Conservation (phyloP, 257 asterid species). For the Ligustrum vulgare region DNA sequence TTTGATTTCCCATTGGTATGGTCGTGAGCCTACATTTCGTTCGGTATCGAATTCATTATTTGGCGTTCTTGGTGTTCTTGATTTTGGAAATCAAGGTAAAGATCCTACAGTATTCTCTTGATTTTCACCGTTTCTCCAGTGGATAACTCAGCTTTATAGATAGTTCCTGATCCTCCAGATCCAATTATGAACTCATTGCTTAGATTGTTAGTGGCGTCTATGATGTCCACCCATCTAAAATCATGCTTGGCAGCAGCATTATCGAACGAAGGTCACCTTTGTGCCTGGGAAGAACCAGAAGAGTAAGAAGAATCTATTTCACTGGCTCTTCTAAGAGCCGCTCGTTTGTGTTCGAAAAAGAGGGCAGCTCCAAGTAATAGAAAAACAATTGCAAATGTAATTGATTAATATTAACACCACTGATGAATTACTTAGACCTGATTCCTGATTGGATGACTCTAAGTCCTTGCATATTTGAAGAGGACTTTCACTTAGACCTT, state of each 20-base stretch:
- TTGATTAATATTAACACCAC: slow-evolving; percentile 63
- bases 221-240: slow-evolving; percentile 80
- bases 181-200: too few relatives aligned
- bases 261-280: slow-evolving; percentile 57
- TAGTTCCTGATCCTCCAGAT: too few relatives aligned
- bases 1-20: too few relatives aligned
- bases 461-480: slow-evolving; percentile 49
- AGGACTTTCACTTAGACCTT: slow-evolving; percentile 88
- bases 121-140: too few relatives aligned
- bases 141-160: too few relatives aligned
- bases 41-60: too few relatives aligned
- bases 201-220: too few relatives aligned
- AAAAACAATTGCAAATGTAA: slow-evolving; percentile 44
- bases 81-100: too few relatives aligned
- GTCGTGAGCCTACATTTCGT: too few relatives aligned
- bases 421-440: slow-evolving; percentile 44
- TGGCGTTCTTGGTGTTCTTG: too few relatives aligned
- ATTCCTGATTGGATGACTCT: slow-evolving; percentile 17
- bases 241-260: slow-evolving; percentile 49
- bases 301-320: slow-evolving; percentile 53
- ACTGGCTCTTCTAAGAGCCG: slow-evolving; percentile 40
- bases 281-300: slow-evolving; percentile 70
- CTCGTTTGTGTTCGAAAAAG: slow-evolving; percentile 60
- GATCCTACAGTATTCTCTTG: too few relatives aligned
- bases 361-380: slow-evolving; percentile 64